Percentiles rank a stretch among this genome's conserved stretches.
Conservation (phyloP, 2,329 filamentous ascomycete genomes). For the Penicillium sp. region DNA sequence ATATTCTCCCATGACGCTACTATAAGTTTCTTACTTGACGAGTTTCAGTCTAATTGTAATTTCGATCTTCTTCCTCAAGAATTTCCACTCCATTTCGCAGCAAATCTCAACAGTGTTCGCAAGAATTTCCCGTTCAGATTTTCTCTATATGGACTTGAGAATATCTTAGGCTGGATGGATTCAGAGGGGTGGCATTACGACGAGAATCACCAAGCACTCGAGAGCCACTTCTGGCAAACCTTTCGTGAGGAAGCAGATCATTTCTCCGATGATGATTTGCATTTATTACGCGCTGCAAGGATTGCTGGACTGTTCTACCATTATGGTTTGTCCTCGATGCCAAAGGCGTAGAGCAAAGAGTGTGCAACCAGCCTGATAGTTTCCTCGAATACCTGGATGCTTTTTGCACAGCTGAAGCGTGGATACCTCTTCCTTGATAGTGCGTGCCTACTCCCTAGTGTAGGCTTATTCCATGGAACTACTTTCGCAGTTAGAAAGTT, state of each 20-base stretch:
- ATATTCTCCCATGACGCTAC: slow-evolving; percentile 6
- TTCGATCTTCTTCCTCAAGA: slow-evolving; percentile 15
- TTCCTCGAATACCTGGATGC: slow-evolving; percentile 24
- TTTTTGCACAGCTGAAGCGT: slow-evolving; percentile 20
- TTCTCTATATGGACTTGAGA: slow-evolving; percentile 26
- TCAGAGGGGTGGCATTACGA: slow-evolving; percentile 22
- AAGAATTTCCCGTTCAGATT: slow-evolving; percentile 30
- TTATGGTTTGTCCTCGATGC: slow-evolving; percentile 21
- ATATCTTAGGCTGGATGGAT: slow-evolving; percentile 20
- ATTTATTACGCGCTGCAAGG: slow-evolving; percentile 16
- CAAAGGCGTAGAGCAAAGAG: slow-evolving; percentile 13
- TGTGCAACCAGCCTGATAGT: slow-evolving; percentile 18
- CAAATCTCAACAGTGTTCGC: slow-evolving; percentile 12
- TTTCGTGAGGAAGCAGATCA: slow-evolving; percentile 15
- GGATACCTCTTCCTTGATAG: slow-evolving; percentile 12
- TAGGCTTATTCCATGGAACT: not conserved
- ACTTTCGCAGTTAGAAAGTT: not conserved
- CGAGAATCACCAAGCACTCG: slow-evolving; percentile 13
- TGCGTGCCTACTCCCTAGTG: not conserved
- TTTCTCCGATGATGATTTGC: slow-evolving; percentile 16
- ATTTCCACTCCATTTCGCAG: slow-evolving; percentile 14
- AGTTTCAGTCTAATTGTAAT: slow-evolving; percentile 11
- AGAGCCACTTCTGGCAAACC: slow-evolving; percentile 19
- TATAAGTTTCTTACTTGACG: slow-evolving; percentile 7
- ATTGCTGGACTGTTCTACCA: slow-evolving; percentile 24